phyloP scores from a whole-genome alignment of 179 eudicot species.

The Silene vulgaris region DNA sequence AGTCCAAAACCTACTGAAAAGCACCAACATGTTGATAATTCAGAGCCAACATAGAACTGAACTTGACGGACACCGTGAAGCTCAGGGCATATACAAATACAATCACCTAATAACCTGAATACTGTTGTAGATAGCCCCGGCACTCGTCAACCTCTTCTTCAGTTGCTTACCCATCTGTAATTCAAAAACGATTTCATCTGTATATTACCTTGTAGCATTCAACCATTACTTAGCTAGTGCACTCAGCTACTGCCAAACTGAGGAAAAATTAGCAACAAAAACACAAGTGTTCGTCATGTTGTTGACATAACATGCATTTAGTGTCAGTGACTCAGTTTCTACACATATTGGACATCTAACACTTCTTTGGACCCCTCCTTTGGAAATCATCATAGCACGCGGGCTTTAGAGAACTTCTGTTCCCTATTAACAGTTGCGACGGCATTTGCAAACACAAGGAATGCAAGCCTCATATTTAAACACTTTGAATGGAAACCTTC shows the following conservation, averaged over 20 bases:
- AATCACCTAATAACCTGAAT: neutral
- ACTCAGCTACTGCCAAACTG: neutral
- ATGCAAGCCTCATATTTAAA: neutral
- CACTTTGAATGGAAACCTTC: neutral
- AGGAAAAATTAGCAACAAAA: neutral
- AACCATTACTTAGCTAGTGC: neutral
- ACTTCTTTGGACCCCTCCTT: neutral
- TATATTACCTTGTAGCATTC: neutral
- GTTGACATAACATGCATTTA: neutral
- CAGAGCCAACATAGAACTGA: neutral
- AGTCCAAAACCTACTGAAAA: neutral
- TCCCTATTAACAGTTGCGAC: neutral
- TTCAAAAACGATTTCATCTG: neutral
- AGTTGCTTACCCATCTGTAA: neutral
- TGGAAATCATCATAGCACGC: neutral
- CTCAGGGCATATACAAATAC: neutral
- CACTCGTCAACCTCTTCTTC: neutral
- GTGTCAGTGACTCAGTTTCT: neutral
- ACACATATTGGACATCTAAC: too few species aligned
- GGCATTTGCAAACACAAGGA: neutral
- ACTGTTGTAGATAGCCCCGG: neutral
- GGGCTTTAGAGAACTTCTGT: neutral
- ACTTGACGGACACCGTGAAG: neutral
- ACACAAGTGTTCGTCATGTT: neutral
- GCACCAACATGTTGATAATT: neutral